Evolutionary conservation across 2,329 filamentous ascomycete species (phyloP), one percentile per base, ranked within the genome.

Genomic region (Fusarium sp.): DNA sequence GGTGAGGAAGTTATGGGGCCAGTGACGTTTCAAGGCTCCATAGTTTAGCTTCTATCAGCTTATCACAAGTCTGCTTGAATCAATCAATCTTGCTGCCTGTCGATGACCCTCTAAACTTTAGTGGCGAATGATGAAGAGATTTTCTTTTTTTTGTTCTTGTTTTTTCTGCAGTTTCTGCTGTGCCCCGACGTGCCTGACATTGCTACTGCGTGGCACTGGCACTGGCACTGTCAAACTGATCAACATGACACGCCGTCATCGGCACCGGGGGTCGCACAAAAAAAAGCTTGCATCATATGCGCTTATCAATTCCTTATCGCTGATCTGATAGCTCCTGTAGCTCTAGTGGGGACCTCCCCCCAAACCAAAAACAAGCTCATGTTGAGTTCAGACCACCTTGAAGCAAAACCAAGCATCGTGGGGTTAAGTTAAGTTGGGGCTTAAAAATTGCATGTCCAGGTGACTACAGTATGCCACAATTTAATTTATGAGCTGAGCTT

Each of bases 101-200:
- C 50, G 28, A 36, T 57, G 49, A 45, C 56, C 56, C 56, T 58
- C 44, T 51, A n/a, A 15, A 26, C 22, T 42, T 24, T 9, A 34
- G 62, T 65, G 62, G 62, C 62, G 21, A 65, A 65, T 53, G 53
- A 59, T 65, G 62, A 50, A 65, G 56, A 58, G 39, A 49, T 63
- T 63, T 63, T 63, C 43, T 22, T 42, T 22, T 11, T 39, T 24
- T 24, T 34, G 31, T 38, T 58, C 24, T 4, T 57, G 53, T 31
- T 31, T 13, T 31, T 31, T 13, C 28, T 31, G 28, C 28, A 31
- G 28, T 24, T 24, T 24, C 24, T 24, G 24, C 24, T 6, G 24
- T 24, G 24, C 24, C 24, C 24, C 4, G 24, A 24, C 24, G 24
- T 24, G 24, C 43, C 31, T 57, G 57, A 46, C 36, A 28, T 14